Conservation (phyloP, 768 basidiomycete genomes). For the Collybia sp. region DNA sequence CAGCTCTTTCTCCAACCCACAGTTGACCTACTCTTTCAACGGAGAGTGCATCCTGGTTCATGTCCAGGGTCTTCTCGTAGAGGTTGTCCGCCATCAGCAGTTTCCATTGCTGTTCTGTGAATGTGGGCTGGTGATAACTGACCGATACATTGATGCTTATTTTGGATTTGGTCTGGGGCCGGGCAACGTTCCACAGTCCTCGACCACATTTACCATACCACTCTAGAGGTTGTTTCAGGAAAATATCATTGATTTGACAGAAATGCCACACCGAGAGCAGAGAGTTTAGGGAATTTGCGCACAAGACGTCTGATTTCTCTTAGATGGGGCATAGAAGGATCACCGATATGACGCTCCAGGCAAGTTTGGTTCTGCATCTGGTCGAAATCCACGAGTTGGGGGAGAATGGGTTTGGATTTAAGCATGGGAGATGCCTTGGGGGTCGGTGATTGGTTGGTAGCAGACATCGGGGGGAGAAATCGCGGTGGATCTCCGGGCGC, state of each 20-base stretch:
- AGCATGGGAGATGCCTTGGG: constrained; percentile 25
- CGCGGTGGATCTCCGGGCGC: constrained; percentile 24
- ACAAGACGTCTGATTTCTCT: constrained; percentile 33
- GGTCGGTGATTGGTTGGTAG: constrained; percentile 14
- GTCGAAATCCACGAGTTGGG: constrained; percentile 18
- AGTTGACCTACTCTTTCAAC: constrained; percentile 20
- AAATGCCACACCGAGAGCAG: constrained; percentile 20
- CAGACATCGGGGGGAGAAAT: background rate
- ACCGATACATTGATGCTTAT: constrained; percentile 25
- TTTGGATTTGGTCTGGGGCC: constrained; percentile 18
- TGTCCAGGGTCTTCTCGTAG: constrained; percentile 3
- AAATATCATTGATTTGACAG: background rate
- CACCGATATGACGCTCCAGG: constrained; percentile 12
- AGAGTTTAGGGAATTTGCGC: constrained; percentile 27
- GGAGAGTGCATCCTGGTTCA: constrained; percentile 11
- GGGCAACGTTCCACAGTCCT: constrained; percentile 18
- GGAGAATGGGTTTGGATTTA: constrained; percentile 20
- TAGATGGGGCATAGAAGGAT: constrained; percentile 29
- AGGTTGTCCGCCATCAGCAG: constrained; percentile 11
- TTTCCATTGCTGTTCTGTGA: constrained; percentile 16
- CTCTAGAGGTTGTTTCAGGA: background rate
- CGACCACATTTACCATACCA: background rate
- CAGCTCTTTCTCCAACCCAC: constrained; percentile 23
- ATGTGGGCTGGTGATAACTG: constrained; percentile 20
- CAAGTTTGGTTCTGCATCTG: constrained; percentile 21